Base-by-base conservation (phyloP, 495 filamentous ascomycete genomes). In the Bombardia bombarda region DNA sequence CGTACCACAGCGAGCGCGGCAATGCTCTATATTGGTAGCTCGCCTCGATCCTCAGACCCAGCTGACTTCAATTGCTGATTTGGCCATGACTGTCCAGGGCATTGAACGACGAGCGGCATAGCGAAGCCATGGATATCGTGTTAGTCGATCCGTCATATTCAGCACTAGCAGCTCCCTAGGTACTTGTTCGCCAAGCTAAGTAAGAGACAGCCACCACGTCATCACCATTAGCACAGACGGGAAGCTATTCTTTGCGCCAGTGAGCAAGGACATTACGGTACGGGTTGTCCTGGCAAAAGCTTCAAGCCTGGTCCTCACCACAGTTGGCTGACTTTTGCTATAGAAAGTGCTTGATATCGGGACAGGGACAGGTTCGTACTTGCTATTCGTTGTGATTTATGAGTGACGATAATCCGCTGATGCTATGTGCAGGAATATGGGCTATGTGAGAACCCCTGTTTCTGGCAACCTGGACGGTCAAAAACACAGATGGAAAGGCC, bases 261-360 rank as follows among this genome's bases (percentile, higher is more conserved):
- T 32, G 2, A 22, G 13, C 4, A 35, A 55, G 7, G 39, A 42
- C 39, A 21, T 21, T 4, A 38, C 20, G 35, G 35, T 38, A 19
- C 9, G 12, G 2, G 7, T n/a, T 19, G 26, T 10, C 35, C 9
- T 19, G 6, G 16, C 35, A 10, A 3, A 13, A 23, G n/a, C n/a
- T n/a, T 10, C 32, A 4, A 34, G n/a, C 7, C 32, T 16, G 35
- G 35, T 17, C 22, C 18, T 8, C 5, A 37, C 31, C 5, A 33
- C 13, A 13, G 13, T 28, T 28, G 32, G 14, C 17, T 34, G 9
- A 4, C 14, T 2, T 16, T 34, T 19, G 12, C 21, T 38, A n/a
- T 6, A 42, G 28, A 31, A 42, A 21, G 39, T 20, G 2, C 39
- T 42, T 23, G 39, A 42, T 21, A 20, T 42, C 9, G 39, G 39